Conservation (phyloP, 768 basidiomycete species). For the Phaeolepiota aurea region DNA sequence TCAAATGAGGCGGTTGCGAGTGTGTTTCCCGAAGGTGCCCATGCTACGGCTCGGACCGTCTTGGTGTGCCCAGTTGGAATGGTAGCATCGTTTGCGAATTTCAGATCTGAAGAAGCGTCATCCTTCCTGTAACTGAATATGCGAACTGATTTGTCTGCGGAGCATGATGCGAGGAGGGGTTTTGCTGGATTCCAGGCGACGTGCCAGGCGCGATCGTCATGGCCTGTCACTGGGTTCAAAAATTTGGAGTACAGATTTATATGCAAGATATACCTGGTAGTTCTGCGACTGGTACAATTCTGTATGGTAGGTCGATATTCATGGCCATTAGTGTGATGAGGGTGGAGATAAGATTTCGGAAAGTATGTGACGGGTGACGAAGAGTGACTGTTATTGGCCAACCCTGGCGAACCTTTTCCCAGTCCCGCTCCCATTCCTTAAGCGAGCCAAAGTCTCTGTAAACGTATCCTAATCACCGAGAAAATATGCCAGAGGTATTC, state of each 20-base stretch:
- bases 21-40: constrained; percentile 81
- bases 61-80: constrained; percentile 83
- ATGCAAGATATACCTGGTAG: background rate
- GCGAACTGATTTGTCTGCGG: constrained; percentile 87
- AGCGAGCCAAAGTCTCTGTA: too few species aligned
- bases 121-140: constrained; percentile 59
- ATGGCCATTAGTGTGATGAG: background rate
- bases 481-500: too few species aligned
- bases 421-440: too few species aligned
- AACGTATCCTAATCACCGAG: too few species aligned
- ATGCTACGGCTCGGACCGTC: constrained; percentile 80
- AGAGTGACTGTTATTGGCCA: constrained; percentile 1
- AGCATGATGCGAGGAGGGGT: constrained; percentile 85
- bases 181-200: constrained; percentile 83
- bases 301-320: constrained; percentile 2
- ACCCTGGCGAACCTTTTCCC: too few species aligned
- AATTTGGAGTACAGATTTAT: background rate
- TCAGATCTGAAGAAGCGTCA: constrained; percentile 15
- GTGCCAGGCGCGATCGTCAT: constrained; percentile 82
- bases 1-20: constrained; percentile 94
- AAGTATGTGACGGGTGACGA: background rate
- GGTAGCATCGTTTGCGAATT: constrained; percentile 49
- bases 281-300: background rate
- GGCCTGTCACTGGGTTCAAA: constrained; percentile 33
- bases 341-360: background rate